A percentile compares a stretch with the other conserved stretches of the same genome.
These are phyloP conservation scores for Chlorella ohadii DNA, from an alignment of 139 green algal species.

Conservation along the genomic window DNA sequence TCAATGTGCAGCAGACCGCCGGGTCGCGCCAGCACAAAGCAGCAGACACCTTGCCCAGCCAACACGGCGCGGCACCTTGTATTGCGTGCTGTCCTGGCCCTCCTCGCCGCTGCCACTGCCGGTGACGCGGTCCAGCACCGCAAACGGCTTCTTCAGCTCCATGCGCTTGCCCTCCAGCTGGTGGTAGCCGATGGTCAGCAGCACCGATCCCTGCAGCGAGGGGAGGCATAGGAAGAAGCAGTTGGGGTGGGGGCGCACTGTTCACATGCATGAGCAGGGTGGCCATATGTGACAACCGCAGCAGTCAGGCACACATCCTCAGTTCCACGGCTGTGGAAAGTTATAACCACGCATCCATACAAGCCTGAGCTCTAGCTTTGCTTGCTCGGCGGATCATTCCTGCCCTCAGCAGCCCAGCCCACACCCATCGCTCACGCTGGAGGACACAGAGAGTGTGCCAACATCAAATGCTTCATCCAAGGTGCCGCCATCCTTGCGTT, in stretches of 20 bases:
- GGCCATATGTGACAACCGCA: no score
- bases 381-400: not conserved
- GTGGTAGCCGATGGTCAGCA: slow-evolving; percentile 85
- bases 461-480: slow-evolving; percentile 44
- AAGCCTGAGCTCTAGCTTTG: no score
- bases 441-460: slow-evolving; percentile 44
- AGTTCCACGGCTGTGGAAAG: no score
- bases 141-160: slow-evolving; percentile 85
- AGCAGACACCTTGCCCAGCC: no score
- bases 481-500: slow-evolving; percentile 40
- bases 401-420: no score
- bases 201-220: slow-evolving; percentile 49
- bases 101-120: slow-evolving; percentile 4
- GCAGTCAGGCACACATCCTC: no score
- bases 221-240: not conserved
- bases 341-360: no score
- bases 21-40: no score
- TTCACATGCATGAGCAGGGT: no score
- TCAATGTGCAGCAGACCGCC: no score
- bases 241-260: not conserved
- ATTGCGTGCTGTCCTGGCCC: not conserved
- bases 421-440: slow-evolving; percentile 28
- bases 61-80: slow-evolving; percentile 2
- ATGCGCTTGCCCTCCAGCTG: slow-evolving; percentile 81
- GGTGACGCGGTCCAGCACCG: slow-evolving; percentile 63